Conservation (phyloP, 2,329 filamentous ascomycete species). For the Penicillium sclerotiorum region DNA sequence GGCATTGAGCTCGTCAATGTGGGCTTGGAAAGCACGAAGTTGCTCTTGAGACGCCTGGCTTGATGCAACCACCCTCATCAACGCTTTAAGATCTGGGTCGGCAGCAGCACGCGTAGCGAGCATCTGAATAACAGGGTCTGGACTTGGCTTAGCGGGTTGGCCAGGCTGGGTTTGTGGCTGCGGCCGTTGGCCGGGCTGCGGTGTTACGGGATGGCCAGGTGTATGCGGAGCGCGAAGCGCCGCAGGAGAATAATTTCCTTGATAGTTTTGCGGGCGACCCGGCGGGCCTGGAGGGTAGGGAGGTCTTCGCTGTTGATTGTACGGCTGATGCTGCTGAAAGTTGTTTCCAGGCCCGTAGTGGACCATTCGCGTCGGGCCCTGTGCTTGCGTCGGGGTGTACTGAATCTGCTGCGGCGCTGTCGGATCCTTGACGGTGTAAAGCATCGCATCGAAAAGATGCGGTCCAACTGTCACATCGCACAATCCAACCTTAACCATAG, state of each 20-base stretch:
- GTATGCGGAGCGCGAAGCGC: constrained; percentile 24
- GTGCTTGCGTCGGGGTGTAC: constrained; percentile 42
- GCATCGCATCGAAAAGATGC: constrained; percentile 62
- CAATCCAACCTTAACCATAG: constrained; percentile 58
- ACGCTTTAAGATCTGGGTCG: constrained; percentile 51
- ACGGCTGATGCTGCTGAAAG: constrained; percentile 47
- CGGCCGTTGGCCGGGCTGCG: constrained; percentile 30
- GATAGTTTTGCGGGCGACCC: constrained; percentile 30
- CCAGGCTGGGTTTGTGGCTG: constrained; percentile 32
- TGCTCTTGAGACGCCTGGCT: constrained; percentile 53
- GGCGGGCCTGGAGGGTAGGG: constrained; percentile 31
- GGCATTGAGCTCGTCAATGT: constrained; percentile 55
- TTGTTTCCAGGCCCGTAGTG: constrained; percentile 45
- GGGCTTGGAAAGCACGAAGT: constrained; percentile 52
- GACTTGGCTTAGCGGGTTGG: constrained; percentile 47
- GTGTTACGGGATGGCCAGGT: constrained; percentile 23
- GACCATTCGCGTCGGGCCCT: constrained; percentile 46
- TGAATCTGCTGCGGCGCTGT: constrained; percentile 42
- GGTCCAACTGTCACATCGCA: constrained; percentile 65
- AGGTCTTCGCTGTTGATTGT: constrained; percentile 33
- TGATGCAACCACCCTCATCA: constrained; percentile 55
- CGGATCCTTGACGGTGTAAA: constrained; percentile 59
- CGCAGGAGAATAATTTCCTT: constrained; percentile 25
- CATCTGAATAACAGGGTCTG: constrained; percentile 57
- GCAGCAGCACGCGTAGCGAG: constrained; percentile 54